Conservation (phyloP, 208 protist genomes). For the Crithidia acanthocephali region DNA sequence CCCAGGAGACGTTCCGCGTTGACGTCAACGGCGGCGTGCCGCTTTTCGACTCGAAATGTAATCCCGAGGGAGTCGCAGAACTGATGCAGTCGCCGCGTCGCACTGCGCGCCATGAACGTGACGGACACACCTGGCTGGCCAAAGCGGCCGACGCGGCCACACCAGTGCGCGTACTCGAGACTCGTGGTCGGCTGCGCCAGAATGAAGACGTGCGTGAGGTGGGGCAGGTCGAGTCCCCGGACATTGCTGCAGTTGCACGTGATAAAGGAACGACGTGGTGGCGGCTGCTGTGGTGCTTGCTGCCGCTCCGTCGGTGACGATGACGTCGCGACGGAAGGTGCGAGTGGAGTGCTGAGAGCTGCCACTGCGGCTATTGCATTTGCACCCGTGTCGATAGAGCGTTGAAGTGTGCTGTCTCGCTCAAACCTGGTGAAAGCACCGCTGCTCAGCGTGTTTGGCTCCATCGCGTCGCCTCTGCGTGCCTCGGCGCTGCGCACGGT, state of each 20-base stretch:
- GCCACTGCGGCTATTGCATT: too few species aligned
- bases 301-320: background rate
- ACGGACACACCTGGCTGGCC: constrained; percentile 59
- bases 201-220: constrained; percentile 82
- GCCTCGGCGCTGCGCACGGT: constrained; percentile 28
- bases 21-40: constrained; percentile 58
- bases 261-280: constrained; percentile 40
- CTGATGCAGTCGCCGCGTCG: constrained; percentile 51
- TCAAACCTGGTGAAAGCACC: constrained; percentile 16
- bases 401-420: background rate
- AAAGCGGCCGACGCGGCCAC: constrained; percentile 84
- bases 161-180: constrained; percentile 88
- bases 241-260: constrained; percentile 52
- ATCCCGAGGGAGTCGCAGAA: constrained; percentile 77
- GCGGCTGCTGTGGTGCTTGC: background rate
- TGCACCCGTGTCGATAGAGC: background rate
- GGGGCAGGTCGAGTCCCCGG: constrained; percentile 73
- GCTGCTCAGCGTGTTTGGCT: background rate
- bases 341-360: too few species aligned
- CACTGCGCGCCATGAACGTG: constrained; percentile 62
- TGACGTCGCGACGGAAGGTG: background rate
- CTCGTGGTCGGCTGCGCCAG: constrained; percentile 56
- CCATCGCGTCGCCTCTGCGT: background rate
- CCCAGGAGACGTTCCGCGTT: constrained; percentile 49
- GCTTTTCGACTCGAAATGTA: constrained; percentile 55